Conservation (phyloP, 345 rosid species). For the Arabidopsis suecica region DNA sequence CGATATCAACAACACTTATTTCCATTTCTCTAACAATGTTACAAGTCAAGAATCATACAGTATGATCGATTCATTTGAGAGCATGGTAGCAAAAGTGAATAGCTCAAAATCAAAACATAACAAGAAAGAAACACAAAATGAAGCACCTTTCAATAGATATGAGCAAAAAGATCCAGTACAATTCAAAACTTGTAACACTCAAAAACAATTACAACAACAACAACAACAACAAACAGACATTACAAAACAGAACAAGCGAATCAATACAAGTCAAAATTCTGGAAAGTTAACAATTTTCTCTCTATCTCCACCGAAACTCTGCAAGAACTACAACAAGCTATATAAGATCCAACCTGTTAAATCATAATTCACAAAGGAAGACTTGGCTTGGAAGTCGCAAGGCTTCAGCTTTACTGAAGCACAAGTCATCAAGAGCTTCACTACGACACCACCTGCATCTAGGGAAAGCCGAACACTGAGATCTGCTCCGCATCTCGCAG, state of each 20-base stretch:
- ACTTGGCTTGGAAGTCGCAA: slow-evolving; percentile 77
- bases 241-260: slow-evolving; percentile 19
- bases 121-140: not conserved
- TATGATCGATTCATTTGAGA: slow-evolving; percentile 21
- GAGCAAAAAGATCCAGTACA: slow-evolving; percentile 23
- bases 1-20: not conserved
- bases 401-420: slow-evolving; percentile 69
- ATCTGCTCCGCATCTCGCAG: slow-evolving; percentile 58
- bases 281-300: no score
- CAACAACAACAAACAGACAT: not conserved
- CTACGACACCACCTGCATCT: slow-evolving; percentile 83
- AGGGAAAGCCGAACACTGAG: slow-evolving; percentile 64
- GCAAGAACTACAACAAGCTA: slow-evolving; percentile 14
- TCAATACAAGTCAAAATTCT: slow-evolving; percentile 25
- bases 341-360: slow-evolving; percentile 3
- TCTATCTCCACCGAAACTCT: slow-evolving; percentile 1
- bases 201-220: slow-evolving; percentile 20
- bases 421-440: slow-evolving; percentile 74
- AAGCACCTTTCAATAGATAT: slow-evolving; percentile 7
- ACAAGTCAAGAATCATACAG: not conserved
- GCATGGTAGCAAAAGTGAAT: not conserved
- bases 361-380: slow-evolving; percentile 60
- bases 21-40: slow-evolving; percentile 2
- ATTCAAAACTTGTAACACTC: slow-evolving; percentile 18
- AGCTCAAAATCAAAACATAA: not conserved